These are phyloP conservation scores for Aureobasidium pullulans DNA, from an alignment of 2,329 filamentous ascomycete species.

Conservation along the genomic window DNA sequence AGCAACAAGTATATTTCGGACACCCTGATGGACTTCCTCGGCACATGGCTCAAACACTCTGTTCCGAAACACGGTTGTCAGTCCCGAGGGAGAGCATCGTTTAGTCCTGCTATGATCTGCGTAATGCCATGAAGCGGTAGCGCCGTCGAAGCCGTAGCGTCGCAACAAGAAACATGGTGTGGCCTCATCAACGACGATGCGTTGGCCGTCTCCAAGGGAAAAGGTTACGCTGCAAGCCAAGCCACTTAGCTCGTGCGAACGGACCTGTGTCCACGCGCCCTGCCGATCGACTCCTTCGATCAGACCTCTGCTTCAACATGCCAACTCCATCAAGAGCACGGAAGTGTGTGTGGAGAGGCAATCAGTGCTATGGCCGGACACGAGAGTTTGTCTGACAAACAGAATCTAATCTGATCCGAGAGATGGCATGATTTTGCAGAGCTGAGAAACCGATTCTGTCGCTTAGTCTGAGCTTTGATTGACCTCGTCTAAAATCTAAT, in stretches of 20 bases:
- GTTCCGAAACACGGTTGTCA: not conserved
- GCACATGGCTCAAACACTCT: not conserved
- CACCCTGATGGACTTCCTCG: constrained; percentile 9
- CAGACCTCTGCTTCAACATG: no score
- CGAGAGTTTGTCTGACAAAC: constrained; percentile 30
- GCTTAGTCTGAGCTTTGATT: not conserved
- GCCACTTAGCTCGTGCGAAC: not conserved
- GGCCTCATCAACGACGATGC: not conserved
- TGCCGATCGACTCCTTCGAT: not conserved
- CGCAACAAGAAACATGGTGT: not conserved
- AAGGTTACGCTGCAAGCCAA: not conserved
- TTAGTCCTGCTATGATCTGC: not conserved
- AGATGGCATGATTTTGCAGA: not conserved
- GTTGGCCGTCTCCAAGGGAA: not conserved
- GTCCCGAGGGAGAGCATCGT: not conserved
- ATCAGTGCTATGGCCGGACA: constrained; percentile 42
- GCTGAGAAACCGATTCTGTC: not conserved
- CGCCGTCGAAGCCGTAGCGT: constrained; percentile 3
- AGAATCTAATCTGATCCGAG: constrained; percentile 4
- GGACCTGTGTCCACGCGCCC: not conserved
- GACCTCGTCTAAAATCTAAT: constrained; percentile 5
- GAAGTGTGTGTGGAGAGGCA: constrained; percentile 40
- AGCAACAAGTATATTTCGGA: not conserved
- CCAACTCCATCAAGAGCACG: not conserved
- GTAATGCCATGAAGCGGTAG: not conserved